Conservation (phyloP, 306 rosid species). For the Citrullus amarus region DNA sequence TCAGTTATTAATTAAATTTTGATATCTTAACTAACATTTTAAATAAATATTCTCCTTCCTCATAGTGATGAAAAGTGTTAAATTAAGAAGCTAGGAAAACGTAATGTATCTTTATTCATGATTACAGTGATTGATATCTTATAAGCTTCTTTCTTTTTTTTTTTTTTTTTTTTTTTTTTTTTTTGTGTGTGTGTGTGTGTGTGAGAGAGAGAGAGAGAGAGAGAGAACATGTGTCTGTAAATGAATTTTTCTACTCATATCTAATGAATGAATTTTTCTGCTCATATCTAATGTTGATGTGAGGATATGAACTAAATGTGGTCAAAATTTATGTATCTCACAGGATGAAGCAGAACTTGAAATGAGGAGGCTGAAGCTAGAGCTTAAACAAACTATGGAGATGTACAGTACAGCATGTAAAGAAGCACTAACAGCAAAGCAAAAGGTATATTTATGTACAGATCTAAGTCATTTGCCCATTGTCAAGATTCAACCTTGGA, state of each 20-base stretch:
- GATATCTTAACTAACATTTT: too few species aligned
- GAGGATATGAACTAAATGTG: background rate
- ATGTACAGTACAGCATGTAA: conserved; percentile 65
- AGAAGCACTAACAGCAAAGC: conserved; percentile 67
- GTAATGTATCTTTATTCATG: background rate
- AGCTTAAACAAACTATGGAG: conserved; percentile 93
- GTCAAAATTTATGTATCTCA: conserved; percentile 10
- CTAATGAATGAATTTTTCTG: background rate
- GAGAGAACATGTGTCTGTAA: background rate
- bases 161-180: too few species aligned
- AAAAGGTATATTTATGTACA: conserved; percentile 33
- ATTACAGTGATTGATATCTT: background rate
- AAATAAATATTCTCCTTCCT: too few species aligned
- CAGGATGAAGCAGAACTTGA: conserved; percentile 81
- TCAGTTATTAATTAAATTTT: background rate
- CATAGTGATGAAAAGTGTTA: background rate
- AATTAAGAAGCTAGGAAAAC: background rate
- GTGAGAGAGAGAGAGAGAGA: background rate
- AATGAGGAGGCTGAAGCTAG: conserved; percentile 77
- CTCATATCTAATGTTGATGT: background rate
- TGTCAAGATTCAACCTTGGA: background rate
- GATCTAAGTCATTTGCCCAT: background rate
- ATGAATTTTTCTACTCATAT: background rate
- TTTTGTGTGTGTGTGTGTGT: too few species aligned
- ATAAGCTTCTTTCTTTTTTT: background rate